Conservation (phyloP, 805 yeast genomes). For the Brettanomyces naardenensis region DNA sequence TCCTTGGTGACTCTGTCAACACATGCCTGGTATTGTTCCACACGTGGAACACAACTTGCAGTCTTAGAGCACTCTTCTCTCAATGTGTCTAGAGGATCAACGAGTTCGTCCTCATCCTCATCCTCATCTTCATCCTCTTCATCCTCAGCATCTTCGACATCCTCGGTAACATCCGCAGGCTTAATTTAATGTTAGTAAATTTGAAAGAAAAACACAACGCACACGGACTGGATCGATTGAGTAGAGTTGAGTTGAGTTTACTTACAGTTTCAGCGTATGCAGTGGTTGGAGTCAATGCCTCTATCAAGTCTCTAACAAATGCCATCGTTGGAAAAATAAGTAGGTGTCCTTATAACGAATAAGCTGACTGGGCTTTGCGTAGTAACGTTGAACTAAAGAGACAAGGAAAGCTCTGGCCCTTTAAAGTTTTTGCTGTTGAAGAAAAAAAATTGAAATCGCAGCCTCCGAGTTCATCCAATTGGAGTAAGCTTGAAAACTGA, state of each 20-base stretch:
- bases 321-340: slow-evolving; percentile 21
- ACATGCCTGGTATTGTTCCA: slow-evolving; percentile 92
- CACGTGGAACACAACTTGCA: slow-evolving; percentile 58
- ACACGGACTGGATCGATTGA: too few species aligned
- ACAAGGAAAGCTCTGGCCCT: too few species aligned
- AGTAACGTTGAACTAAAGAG: too few species aligned
- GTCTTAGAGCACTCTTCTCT: slow-evolving; percentile 64
- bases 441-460: too few species aligned
- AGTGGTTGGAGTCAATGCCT: slow-evolving; percentile 66
- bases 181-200: slow-evolving; percentile 13
- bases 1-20: slow-evolving; percentile 89
- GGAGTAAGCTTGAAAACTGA: too few species aligned
- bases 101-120: slow-evolving; percentile 49
- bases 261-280: slow-evolving; percentile 73
- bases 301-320: slow-evolving; percentile 67
- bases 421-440: too few species aligned
- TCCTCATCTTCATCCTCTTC: slow-evolving; percentile 33
- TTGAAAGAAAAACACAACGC: too few species aligned
- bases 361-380: too few species aligned
- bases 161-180: slow-evolving; percentile 28
- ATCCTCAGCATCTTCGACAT: slow-evolving; percentile 36
- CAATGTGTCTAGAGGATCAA: slow-evolving; percentile 57
- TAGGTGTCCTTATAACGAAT: too few species aligned
- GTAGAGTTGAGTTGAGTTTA: slow-evolving; percentile 1
- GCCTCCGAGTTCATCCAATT: too few species aligned